Evolutionary conservation across 2,329 filamentous ascomycete genomes (phyloP).

Genomic region (Diaporthe sp.): DNA sequence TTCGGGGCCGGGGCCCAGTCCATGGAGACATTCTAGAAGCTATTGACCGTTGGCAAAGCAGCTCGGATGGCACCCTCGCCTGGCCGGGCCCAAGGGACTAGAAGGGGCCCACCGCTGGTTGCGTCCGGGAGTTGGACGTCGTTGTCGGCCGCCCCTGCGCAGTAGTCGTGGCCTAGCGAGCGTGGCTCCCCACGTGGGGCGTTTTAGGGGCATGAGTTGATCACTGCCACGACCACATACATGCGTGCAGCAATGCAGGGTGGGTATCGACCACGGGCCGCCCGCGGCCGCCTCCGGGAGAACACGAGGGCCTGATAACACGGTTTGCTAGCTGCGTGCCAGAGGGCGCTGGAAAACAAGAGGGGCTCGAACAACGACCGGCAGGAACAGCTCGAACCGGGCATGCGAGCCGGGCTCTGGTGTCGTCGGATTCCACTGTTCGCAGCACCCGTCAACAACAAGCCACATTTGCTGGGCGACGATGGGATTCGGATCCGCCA

Average conservation of each 20-base stretch:
- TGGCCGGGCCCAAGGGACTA: constrained; percentile 13
- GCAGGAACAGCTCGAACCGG: background rate
- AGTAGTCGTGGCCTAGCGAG: constrained; percentile 22
- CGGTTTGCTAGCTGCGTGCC: background rate
- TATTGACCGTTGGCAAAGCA: constrained; percentile 21
- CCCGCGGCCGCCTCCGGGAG: constrained; percentile 9
- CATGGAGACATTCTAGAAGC: constrained; percentile 31
- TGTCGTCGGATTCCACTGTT: background rate
- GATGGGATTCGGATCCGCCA: constrained; percentile 16
- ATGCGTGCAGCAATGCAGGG: constrained; percentile 6
- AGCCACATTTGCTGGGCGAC: background rate
- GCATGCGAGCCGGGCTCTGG: background rate
- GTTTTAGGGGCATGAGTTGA: constrained; percentile 30
- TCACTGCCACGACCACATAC: constrained; percentile 20
- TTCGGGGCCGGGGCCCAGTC: constrained; percentile 10
- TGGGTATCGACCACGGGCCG: constrained; percentile 17
- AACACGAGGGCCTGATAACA: constrained; percentile 3
- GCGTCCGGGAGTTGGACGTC: constrained; percentile 18
- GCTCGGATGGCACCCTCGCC: constrained; percentile 2
- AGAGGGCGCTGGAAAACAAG: background rate
- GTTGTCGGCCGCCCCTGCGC: constrained; percentile 19
- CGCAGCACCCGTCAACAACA: background rate
- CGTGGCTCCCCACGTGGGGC: constrained; percentile 25
- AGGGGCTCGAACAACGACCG: background rate
- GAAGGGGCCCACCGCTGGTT: constrained; percentile 19